These are phyloP conservation scores for Pyrenula massariospora DNA, from an alignment of 495 filamentous ascomycete species.

Conservation along the genomic window DNA sequence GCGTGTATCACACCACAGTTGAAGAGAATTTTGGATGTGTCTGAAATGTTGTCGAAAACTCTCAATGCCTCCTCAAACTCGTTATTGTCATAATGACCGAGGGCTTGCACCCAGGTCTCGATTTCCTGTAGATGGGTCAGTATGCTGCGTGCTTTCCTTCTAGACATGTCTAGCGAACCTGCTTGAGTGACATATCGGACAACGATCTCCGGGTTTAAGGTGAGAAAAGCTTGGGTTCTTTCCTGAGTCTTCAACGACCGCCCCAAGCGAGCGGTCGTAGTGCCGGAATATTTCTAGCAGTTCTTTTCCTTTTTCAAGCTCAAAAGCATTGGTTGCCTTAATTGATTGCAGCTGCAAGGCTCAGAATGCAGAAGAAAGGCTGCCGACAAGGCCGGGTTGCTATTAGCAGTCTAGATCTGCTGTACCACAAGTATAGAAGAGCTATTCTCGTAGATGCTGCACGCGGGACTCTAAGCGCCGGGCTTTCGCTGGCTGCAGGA, in stretches of 20 bases:
- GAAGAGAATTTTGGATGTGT: constrained; percentile 97
- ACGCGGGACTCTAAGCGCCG: background rate
- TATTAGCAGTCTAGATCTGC: background rate
- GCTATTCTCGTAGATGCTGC: background rate
- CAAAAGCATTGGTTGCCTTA: background rate
- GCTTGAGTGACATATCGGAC: constrained; percentile 26
- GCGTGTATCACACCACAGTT: constrained; percentile 98
- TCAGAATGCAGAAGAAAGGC: background rate
- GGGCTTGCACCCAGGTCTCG: constrained; percentile 91
- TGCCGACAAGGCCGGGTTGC: background rate
- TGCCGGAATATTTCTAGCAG: background rate
- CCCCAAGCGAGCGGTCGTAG: background rate
- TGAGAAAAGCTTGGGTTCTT: background rate
- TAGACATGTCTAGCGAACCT: constrained; percentile 14
- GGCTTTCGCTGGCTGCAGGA: background rate
- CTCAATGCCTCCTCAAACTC: constrained; percentile 81
- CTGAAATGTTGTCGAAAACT: constrained; percentile 74
- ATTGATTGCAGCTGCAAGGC: background rate
- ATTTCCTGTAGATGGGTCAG: constrained; percentile 61
- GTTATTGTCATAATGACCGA: constrained; percentile 88
- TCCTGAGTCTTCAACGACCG: background rate
- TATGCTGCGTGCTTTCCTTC: constrained; percentile 4
- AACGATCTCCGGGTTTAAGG: background rate
- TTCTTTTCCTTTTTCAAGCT: background rate
- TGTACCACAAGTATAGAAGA: background rate